Conservation (phyloP, 1,139 yeast genomes). For the Yamadazyma diospyri region DNA sequence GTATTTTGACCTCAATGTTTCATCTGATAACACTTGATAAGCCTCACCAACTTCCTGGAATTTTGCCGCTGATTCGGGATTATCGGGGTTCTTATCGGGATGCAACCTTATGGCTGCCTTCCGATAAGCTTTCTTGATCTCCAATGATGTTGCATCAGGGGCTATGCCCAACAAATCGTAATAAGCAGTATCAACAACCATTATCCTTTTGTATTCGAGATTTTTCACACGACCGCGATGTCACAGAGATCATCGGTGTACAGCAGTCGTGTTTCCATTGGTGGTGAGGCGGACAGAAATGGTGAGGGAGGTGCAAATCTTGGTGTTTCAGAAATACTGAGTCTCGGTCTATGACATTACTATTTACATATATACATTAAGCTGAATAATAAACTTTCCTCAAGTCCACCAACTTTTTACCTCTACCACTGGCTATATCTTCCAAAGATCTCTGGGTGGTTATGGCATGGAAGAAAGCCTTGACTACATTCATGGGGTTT, state of each 20-base stretch:
- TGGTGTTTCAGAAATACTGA: too few species aligned
- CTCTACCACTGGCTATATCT: conserved; percentile 88
- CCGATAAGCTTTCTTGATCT: conserved; percentile 91
- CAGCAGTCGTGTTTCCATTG: too few species aligned
- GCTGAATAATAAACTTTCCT: conserved; percentile 82
- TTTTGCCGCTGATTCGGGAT: conserved; percentile 70
- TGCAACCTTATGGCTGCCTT: conserved; percentile 85
- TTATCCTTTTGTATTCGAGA: too few species aligned
- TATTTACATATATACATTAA: conserved; percentile 11
- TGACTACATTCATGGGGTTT: conserved; percentile 91
- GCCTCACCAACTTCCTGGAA: conserved; percentile 77
- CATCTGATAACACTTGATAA: conserved; percentile 79
- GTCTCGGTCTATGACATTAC: too few species aligned
- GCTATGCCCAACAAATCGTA: conserved; percentile 73
- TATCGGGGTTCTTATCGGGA: conserved; percentile 94
- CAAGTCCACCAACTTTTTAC: conserved; percentile 91
- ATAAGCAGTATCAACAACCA: conserved; percentile 94
- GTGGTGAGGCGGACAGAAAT: too few species aligned
- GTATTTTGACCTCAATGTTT: conserved; percentile 58
- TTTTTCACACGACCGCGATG: conserved; percentile 3
- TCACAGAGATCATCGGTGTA: too few species aligned
- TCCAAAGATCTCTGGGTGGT: conserved; percentile 77
- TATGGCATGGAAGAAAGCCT: conserved; percentile 86
- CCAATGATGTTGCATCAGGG: conserved; percentile 72
- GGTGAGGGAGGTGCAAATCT: too few species aligned